phyloP scores from a whole-genome alignment of 805 yeast genomes.

The Schizosaccharomyces cryophilus region DNA sequence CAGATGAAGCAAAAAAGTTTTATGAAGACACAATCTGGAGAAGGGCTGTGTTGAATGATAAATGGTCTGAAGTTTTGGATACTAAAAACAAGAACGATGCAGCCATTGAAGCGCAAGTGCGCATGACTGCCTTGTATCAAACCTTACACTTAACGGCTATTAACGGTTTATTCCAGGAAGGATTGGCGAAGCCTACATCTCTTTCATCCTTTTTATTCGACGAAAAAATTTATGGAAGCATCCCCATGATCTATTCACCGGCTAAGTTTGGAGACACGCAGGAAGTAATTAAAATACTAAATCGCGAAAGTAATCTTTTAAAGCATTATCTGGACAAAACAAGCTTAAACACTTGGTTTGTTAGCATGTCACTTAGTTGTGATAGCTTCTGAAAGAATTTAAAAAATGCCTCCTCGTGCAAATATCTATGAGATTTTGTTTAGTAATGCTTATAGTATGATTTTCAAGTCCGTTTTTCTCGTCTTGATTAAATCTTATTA shows the following conservation, averaged over 20 bases:
- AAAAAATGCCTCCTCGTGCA: neutral
- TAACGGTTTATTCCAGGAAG: neutral
- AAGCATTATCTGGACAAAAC: neutral
- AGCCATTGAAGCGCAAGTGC: neutral
- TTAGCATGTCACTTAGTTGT: neutral
- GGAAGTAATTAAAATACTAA: neutral
- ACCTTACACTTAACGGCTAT: neutral
- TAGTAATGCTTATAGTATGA: no score
- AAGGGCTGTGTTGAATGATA: neutral
- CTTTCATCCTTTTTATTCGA: neutral
- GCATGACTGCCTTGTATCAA: neutral
- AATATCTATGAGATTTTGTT: neutral
- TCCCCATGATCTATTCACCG: neutral
- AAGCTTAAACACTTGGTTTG: neutral
- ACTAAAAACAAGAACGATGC: neutral
- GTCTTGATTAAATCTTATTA: no score
- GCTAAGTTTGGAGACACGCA: neutral
- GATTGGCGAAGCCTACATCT: neutral
- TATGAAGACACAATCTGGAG: constrained; percentile 1
- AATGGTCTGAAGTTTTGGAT: neutral
- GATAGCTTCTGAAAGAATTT: neutral
- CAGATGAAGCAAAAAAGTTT: neutral
- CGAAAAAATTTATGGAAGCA: neutral
- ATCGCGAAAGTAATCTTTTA: neutral
- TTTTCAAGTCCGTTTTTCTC: no score